Base-by-base conservation (phyloP, 2,329 filamentous ascomycete species). In the Dactylellina leptospora region DNA sequence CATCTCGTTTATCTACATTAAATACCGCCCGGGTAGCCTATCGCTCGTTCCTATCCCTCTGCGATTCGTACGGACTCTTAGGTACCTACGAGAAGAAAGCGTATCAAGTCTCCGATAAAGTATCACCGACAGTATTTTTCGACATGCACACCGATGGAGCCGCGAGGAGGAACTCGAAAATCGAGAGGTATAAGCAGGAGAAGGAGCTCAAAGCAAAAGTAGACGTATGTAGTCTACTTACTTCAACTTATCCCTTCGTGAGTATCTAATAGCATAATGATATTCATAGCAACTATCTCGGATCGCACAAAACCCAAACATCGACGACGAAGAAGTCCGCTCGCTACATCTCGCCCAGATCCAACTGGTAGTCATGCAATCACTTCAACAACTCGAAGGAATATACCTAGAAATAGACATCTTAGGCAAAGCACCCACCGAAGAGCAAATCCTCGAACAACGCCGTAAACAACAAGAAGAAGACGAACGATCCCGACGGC, bases 331-430 rank as follows among this genome's bases (percentile, higher is more conserved):
- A 76, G 84, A 89, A n/a, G 85, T 92, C 11, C 87, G 95, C 51
- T 85, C 90, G 73, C 83, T 96, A 27, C 87, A 96, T 77, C 82
- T 96, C 25, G 87, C 92, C 0, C 87, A 91, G 75, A 82, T 96
- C 44, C 83, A 85, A 16, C 88, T 92, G 74, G 87, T 85, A 77
- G 85, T 88, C 2, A 91, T 97, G 79, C 87, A 90, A 78, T 84
- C 92, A 3, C 96, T 97, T 77, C 90, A 95, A 78, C 85, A 88
- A 0, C 85, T 99, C n/a, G 95, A 97, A 79, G 87, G 90, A 16
- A 84, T 97, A 66, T 90, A 90, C 40, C 89, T 91, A 76, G 95
- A 99, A 81, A 80, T 92, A 63, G 87, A 93, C 68, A 90, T 99
- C 75, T 83, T 99, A 13, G 87, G 89, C 1, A 85, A 88, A 76